Evolutionary conservation across 1,284 basidiomycete genomes (phyloP), one percentile per base, ranked within the genome.

Genomic region (Cryptococcus wingfieldii): DNA sequence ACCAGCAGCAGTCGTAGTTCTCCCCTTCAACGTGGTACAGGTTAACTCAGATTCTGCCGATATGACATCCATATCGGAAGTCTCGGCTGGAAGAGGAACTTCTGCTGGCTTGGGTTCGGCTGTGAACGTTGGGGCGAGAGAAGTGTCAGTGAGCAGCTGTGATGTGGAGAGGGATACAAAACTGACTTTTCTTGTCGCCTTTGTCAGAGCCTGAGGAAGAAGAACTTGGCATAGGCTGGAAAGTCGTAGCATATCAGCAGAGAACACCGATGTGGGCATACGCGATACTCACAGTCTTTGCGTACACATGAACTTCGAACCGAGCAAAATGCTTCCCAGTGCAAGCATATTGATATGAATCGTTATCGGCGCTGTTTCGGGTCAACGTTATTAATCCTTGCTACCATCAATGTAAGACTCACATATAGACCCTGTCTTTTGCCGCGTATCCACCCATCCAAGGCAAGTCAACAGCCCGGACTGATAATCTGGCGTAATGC

Each of bases 261-360:
- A 6, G 3, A 10, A 34, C 31, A 34, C 1, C 10, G 7, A 5
- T 10, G 6, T 6, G 31, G 10, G 1, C 31, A 10, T 10, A 7
- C 7, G 10, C 7, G 7, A 37, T 47, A 67, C 70, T 53, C 38
- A 71, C 70, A 44, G 66, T 67, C 61, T 69, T 71, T 23, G 69
- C 66, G 27, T 62, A 64, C 2, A 69, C 63, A 39, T 66, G 61
- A 6, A 75, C 71, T 23, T 62, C 63, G 23, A 75, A 61, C 4
- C 64, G 60, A 13, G 68, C 70, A 13, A 75, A 66, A 38, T 67
- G 65, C 61, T 74, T 74, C 13, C 68, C 67, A 1, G 70, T 71
- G 51, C 71, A 72, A 12, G 70, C 73, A 54, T 75, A 74, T 53
- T 68, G 61, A 58, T 64, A 75, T 34, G 71, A 72, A 54, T 72